A percentile compares a stretch with the other conserved stretches of the same genome.
Evolutionary conservation across 1,284 basidiomycete genomes (phyloP).

Genomic region (Tilletia horrida): DNA sequence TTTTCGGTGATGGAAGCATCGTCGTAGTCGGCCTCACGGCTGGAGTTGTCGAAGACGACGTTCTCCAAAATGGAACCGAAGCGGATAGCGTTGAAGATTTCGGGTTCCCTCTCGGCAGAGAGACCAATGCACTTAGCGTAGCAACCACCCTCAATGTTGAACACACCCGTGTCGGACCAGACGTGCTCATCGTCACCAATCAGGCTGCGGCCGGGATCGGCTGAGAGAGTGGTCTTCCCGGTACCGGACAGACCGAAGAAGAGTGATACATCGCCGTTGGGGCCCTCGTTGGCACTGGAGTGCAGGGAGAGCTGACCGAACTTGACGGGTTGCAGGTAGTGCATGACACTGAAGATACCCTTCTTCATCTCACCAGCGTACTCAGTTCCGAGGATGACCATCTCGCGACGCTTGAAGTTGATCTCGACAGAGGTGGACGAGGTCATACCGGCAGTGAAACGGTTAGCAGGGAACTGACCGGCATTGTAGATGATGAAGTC

Average conservation of each 20-base stretch:
- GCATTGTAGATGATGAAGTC: conserved; percentile 99
- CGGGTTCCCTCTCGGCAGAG: conserved; percentile 90
- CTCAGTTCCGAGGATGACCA: conserved; percentile 99
- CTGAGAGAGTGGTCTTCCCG: conserved; percentile 71
- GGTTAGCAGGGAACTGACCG: conserved; percentile 99
- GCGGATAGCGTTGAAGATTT: conserved; percentile 92
- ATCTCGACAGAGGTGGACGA: conserved; percentile 98
- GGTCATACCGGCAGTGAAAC: conserved; percentile 99
- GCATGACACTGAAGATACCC: conserved; percentile 99
- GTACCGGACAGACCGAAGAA: conserved; percentile 99
- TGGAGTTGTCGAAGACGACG: conserved; percentile 89
- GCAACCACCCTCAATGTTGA: conserved; percentile 99
- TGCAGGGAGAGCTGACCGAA: conserved; percentile 97
- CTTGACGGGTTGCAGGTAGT: conserved; percentile 98
- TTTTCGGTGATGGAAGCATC: conserved; percentile 97
- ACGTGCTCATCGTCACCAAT: conserved; percentile 56
- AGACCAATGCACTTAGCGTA: conserved; percentile 99
- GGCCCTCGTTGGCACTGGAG: conserved; percentile 97
- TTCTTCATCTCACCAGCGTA: conserved; percentile 99
- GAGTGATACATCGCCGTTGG: conserved; percentile 86
- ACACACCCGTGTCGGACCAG: conserved; percentile 68
- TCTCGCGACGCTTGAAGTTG: conserved; percentile 99
- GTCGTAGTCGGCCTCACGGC: conserved; percentile 88
- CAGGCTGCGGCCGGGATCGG: conserved; percentile 48
- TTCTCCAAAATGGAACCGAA: conserved; percentile 98